These are phyloP conservation scores for Cairneyella variabilis DNA, from an alignment of 495 filamentous ascomycete genomes.

Conservation along the genomic window DNA sequence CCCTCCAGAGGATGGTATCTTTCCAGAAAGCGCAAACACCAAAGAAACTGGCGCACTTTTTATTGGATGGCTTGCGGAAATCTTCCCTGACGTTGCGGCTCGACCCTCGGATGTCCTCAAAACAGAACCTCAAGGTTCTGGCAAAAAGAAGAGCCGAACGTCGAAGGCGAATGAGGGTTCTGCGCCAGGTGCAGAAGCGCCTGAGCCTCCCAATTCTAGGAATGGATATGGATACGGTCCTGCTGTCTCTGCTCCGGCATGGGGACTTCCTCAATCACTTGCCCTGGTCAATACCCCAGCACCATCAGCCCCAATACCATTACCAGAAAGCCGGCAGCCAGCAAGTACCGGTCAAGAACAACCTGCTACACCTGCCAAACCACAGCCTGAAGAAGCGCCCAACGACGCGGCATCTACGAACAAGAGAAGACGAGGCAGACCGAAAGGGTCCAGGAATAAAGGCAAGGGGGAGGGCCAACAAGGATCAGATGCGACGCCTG, in stretches of 20 bases:
- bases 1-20: conserved; percentile 45
- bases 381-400: conserved; percentile 3
- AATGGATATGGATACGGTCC: conserved; percentile 27
- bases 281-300: conserved; percentile 17
- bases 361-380: conserved; percentile 8
- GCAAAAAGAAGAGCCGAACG: conserved; percentile 21
- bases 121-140: conserved; percentile 3
- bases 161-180: conserved; percentile 9
- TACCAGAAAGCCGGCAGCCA: conserved; percentile 9
- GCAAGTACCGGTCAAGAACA: conserved; percentile 6
- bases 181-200: not conserved
- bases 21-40: conserved; percentile 49
- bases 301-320: conserved; percentile 4
- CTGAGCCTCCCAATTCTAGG: conserved; percentile 22
- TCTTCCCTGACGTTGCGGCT: conserved; percentile 43
- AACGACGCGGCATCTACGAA: conserved; percentile 12
- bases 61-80: conserved; percentile 55
- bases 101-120: conserved; percentile 22
- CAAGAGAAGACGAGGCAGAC: conserved; percentile 24
- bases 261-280: conserved; percentile 23
- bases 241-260: conserved; percentile 24
- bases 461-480: conserved; percentile 15
- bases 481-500: not conserved
- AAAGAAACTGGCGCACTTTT: conserved; percentile 52
- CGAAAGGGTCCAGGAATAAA: conserved; percentile 27